phyloP scores from a whole-genome alignment of 2,329 filamentous ascomycete species.

The Penicillium expansum region DNA sequence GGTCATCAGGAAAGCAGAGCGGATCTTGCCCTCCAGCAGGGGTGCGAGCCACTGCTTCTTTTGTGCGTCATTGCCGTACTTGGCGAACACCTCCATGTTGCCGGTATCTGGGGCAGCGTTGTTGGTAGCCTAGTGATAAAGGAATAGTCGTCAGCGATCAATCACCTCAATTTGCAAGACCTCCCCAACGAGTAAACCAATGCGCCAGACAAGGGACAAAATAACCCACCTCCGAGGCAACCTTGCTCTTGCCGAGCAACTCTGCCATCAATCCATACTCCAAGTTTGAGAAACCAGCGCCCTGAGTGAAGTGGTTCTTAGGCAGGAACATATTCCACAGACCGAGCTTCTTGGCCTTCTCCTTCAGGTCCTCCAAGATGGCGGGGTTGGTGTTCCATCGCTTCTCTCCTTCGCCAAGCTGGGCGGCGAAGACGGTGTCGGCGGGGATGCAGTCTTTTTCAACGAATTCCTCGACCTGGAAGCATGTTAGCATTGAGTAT shows the following conservation, averaged over 20 bases:
- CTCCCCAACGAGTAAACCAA: neutral
- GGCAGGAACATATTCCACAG: slow-evolving; percentile 99
- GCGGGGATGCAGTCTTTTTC: slow-evolving; percentile 91
- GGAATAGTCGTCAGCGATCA: neutral
- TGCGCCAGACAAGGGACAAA: slow-evolving; percentile 4
- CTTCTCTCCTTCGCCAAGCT: slow-evolving; percentile 70
- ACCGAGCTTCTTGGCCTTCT: slow-evolving; percentile 74
- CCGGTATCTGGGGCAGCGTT: slow-evolving; percentile 89
- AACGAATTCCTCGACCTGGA: slow-evolving; percentile 85
- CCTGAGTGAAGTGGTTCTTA: slow-evolving; percentile 92
- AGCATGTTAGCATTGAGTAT: neutral
- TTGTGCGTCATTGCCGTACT: slow-evolving; percentile 82
- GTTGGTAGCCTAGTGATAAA: slow-evolving; percentile 64
- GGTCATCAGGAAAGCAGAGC: slow-evolving; percentile 91
- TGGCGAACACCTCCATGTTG: slow-evolving; percentile 93
- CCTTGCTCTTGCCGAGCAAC: slow-evolving; percentile 79
- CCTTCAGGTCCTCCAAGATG: slow-evolving; percentile 86
- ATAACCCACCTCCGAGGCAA: slow-evolving; percentile 64
- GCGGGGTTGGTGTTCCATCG: slow-evolving; percentile 78
- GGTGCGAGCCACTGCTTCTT: slow-evolving; percentile 81
- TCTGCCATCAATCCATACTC: slow-evolving; percentile 99
- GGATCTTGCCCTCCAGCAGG: slow-evolving; percentile 77
- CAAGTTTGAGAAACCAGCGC: slow-evolving; percentile 88
- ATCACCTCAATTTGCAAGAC: neutral
- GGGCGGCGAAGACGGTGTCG: slow-evolving; percentile 75